Percentiles rank a stretch among this genome's conserved stretches.
These are phyloP conservation scores for Gossypium laxum DNA, from an alignment of 441 rosid species.

Conservation along the genomic window DNA sequence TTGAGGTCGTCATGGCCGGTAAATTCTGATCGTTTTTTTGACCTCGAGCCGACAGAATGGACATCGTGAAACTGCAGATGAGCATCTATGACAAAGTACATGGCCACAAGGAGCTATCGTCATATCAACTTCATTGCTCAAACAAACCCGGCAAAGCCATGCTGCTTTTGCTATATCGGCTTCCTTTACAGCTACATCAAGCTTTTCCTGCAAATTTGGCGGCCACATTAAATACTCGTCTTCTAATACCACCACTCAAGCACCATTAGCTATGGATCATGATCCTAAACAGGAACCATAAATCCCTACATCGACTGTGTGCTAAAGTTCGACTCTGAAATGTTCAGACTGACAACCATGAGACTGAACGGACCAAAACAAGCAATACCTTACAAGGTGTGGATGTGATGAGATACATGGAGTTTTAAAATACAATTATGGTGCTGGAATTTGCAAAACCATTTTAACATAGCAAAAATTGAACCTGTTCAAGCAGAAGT, in stretches of 20 bases:
- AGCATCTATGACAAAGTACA: conserved; percentile 74
- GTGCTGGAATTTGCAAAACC: conserved; percentile 1
- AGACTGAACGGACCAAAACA: not conserved
- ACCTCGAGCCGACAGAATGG: conserved; percentile 90
- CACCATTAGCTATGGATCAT: not conserved
- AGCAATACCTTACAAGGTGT: not conserved
- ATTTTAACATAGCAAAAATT: conserved; percentile 1
- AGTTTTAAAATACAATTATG: not conserved
- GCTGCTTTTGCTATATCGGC: conserved; percentile 82
- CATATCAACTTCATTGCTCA: conserved; percentile 68
- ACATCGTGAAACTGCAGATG: conserved; percentile 73
- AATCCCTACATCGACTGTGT: not conserved
- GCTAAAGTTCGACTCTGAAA: not conserved
- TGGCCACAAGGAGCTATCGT: conserved; percentile 85
- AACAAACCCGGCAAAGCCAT: conserved; percentile 84
- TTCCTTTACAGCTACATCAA: conserved; percentile 61
- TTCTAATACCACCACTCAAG: not conserved
- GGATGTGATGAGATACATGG: not conserved
- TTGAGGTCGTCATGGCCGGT: conserved; percentile 37
- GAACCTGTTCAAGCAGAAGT: conserved; percentile 79
- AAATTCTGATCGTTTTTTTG: conserved; percentile 48
- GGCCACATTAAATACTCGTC: not conserved
- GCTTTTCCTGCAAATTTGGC: conserved; percentile 48
- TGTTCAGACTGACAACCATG: not conserved
- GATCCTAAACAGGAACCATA: not conserved